These are phyloP conservation scores for Tripidium arundinaceum DNA, from an alignment of 202 grass and related monocot species.

Conservation along the genomic window DNA sequence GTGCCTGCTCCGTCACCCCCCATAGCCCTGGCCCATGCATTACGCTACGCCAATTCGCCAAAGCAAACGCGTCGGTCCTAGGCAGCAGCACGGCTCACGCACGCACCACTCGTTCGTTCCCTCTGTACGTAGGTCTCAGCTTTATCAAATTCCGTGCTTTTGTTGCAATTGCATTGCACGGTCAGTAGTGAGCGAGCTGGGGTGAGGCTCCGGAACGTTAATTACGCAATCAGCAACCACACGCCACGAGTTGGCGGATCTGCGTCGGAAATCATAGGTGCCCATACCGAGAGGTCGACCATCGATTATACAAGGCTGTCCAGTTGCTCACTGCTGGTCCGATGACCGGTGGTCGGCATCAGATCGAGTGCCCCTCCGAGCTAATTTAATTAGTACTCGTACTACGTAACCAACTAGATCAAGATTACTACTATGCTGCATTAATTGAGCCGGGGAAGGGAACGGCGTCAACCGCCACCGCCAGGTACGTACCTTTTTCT, in stretches of 20 bases:
- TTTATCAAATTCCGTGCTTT: not conserved
- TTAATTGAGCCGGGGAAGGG: not conserved
- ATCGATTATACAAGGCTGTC: not conserved
- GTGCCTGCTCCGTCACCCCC: slow-evolving; percentile 24
- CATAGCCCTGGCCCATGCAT: slow-evolving; percentile 1
- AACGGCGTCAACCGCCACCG: too few species aligned
- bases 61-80: not conserved
- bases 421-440: not conserved
- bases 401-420: too few species aligned
- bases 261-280: not conserved
- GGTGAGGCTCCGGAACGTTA: too few species aligned
- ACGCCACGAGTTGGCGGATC: not conserved
- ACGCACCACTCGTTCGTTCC: not conserved
- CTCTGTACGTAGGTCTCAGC: not conserved
- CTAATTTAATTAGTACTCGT: too few species aligned
- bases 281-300: not conserved
- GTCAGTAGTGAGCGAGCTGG: too few species aligned
- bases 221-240: too few species aligned
- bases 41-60: too few species aligned
- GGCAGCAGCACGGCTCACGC: not conserved
- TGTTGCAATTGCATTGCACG: too few species aligned
- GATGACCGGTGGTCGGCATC: not conserved
- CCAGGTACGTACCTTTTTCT: not conserved
- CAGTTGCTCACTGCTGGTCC: not conserved
- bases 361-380: not conserved